Evolutionary conservation across 1,139 yeast genomes (phyloP).

Genomic region (Suhomyces bolitotheri): DNA sequence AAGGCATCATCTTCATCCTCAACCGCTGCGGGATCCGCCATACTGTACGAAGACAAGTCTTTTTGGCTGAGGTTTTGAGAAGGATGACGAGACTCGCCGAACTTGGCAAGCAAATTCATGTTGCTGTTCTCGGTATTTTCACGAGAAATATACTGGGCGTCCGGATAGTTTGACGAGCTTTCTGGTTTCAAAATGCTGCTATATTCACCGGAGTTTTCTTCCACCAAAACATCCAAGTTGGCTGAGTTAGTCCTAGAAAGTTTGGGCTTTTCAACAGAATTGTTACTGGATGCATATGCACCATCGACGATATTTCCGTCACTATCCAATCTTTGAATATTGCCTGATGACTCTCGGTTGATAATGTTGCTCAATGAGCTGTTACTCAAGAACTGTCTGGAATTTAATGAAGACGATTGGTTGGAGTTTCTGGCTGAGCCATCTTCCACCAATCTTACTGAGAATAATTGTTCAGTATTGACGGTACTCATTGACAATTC

Average conservation of each 20-base stretch:
- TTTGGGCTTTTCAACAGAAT: slow-evolving; percentile 16
- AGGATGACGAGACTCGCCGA: slow-evolving; percentile 21
- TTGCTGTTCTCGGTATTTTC: slow-evolving; percentile 20
- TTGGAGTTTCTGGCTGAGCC: slow-evolving; percentile 32
- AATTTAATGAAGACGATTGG: slow-evolving; percentile 25
- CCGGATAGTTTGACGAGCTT: slow-evolving; percentile 5
- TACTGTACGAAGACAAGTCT: slow-evolving; percentile 15
- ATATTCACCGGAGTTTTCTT: slow-evolving; percentile 31
- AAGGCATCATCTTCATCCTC: slow-evolving; percentile 14
- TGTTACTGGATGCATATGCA: slow-evolving; percentile 11
- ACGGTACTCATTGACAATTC: slow-evolving; percentile 79
- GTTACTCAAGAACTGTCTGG: slow-evolving; percentile 33
- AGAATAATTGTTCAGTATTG: slow-evolving; percentile 79
- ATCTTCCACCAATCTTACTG: slow-evolving; percentile 75
- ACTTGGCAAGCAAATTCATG: slow-evolving; percentile 28
- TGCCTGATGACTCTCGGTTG: slow-evolving; percentile 41
- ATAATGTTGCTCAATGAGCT: slow-evolving; percentile 32
- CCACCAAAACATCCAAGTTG: slow-evolving; percentile 33
- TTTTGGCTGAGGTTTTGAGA: slow-evolving; percentile 23
- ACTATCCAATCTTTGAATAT: slow-evolving; percentile 54
- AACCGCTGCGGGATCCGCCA: slow-evolving; percentile 3
- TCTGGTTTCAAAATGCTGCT: slow-evolving; percentile 13
- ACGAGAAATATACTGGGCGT: slow-evolving; percentile 9
- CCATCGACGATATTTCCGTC: slow-evolving; percentile 50
- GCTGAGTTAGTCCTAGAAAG: slow-evolving; percentile 29